Percentiles rank a stretch among this genome's conserved stretches.
Evolutionary conservation across 345 rosid species (phyloP).

Genomic region (Theobroma cacao): DNA sequence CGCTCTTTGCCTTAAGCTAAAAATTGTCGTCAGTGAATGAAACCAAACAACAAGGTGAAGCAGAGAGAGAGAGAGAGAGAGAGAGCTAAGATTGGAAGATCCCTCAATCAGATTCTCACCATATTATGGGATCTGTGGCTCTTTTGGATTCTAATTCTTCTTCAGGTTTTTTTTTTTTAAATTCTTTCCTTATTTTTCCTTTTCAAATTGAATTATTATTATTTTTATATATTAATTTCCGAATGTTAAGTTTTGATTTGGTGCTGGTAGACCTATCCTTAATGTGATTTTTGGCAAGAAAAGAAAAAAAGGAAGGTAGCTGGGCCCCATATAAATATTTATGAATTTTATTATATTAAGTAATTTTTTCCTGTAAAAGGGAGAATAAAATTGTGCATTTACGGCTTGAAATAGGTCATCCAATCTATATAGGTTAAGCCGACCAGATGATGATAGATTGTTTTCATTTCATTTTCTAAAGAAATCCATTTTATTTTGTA

Average conservation of each 20-base stretch:
- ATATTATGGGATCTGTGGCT: constrained; percentile 8
- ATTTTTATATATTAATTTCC: neutral
- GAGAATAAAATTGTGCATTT: neutral
- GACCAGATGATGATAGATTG: neutral
- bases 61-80: no score
- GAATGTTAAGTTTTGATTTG: neutral
- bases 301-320: neutral
- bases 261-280: neutral
- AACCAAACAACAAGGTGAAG: no score
- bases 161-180: neutral
- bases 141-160: constrained; percentile 6
- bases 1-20: no score
- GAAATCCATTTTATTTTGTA: neutral
- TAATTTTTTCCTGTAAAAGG: neutral
- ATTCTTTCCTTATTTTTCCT: no score
- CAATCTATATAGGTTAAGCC: neutral
- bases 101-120: neutral
- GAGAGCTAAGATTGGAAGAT: neutral
- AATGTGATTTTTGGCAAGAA: no score
- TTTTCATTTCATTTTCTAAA: neutral
- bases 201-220: neutral
- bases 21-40: no score
- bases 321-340: constrained; percentile 3
- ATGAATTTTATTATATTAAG: neutral
- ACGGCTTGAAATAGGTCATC: neutral